Base-by-base conservation (phyloP, 345 rosid genomes). In the Capsella bursapastoris region DNA sequence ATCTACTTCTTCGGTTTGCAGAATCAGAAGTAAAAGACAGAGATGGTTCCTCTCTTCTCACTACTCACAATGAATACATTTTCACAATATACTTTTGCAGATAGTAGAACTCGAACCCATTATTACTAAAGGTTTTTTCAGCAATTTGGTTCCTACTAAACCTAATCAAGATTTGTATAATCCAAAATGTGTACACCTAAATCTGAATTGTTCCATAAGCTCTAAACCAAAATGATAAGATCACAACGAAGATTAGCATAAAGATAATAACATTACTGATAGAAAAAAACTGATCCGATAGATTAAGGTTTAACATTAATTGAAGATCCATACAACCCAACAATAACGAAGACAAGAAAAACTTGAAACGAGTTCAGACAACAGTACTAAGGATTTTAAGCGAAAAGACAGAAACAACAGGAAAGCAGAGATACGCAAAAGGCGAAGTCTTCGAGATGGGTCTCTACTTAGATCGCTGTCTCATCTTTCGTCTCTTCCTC, bases 401-500 rank as follows among this genome's bases (percentile, higher is more conserved):
- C 27, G 63, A 53, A 38, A 10, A 55, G 2, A 10, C 40, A 62
- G 32, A 15, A 75, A 60, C 65, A 70, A 22, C 25, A 6, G 4
- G 50, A 31, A 70, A 71, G 61, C 53, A 70, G 66, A 70, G 55
- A 49, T 44, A 22, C 25, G 11, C 3, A 64, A 37, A 44, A 70
- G 5, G 40, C n/a, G n/a, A 64, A 47, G 38, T 35, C 57, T 59
- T 71, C n/a, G 56, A 35, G 68, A 65, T 4, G 64, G 38, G 16
- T 34, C 37, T 25, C 91, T 93, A 93, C 87, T 93, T 93, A 32
- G 98, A 93, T 86, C 98, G 85, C 84, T 93, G 98, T 64, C 97
- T 89, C 98, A 91, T 93, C 98, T 93, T 93, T 88, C 97, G 74
- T 84, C 96, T 90, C 97, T 93, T 93, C 91, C 98, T 91, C 98